These are phyloP conservation scores for Suillus spraguei DNA, from an alignment of 768 basidiomycete species.

Conservation along the genomic window DNA sequence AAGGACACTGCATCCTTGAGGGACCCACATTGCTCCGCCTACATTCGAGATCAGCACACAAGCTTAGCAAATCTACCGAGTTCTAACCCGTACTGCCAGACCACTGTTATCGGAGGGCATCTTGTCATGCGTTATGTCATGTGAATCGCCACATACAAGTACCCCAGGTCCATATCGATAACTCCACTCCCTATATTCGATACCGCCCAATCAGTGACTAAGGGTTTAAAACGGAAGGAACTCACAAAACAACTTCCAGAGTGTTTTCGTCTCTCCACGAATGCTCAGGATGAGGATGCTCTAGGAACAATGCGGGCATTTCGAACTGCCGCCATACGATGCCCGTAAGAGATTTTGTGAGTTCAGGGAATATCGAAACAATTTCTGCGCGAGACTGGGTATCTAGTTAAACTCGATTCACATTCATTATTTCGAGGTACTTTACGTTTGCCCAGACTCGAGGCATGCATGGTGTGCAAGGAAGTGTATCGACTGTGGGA, in stretches of 20 bases:
- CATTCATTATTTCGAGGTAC: not conserved
- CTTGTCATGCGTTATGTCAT: not conserved
- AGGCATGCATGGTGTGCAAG: slow-evolving; percentile 19
- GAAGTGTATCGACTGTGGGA: not conserved
- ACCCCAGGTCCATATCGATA: not conserved
- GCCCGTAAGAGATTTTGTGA: slow-evolving; percentile 21
- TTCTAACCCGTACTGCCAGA: not conserved
- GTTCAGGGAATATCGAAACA: slow-evolving; percentile 25
- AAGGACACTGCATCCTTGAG: not conserved
- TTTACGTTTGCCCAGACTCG: slow-evolving; percentile 34
- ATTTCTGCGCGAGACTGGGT: slow-evolving; percentile 26
- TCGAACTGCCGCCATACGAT: slow-evolving; percentile 32
- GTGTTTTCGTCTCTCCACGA: slow-evolving; percentile 24
- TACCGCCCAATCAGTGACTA: not conserved
- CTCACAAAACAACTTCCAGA: slow-evolving; percentile 27
- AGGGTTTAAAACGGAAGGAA: not conserved
- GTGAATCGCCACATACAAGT: not conserved
- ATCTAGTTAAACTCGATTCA: slow-evolving; percentile 11
- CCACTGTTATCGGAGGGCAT: not conserved
- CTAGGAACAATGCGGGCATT: slow-evolving; percentile 28
- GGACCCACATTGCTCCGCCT: not conserved
- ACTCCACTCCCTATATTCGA: slow-evolving; percentile 3
- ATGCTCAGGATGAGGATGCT: slow-evolving; percentile 12
- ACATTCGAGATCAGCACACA: not conserved
- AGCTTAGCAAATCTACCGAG: not conserved